Conservation (phyloP, 768 basidiomycete species). For the Trametes cubensis region DNA sequence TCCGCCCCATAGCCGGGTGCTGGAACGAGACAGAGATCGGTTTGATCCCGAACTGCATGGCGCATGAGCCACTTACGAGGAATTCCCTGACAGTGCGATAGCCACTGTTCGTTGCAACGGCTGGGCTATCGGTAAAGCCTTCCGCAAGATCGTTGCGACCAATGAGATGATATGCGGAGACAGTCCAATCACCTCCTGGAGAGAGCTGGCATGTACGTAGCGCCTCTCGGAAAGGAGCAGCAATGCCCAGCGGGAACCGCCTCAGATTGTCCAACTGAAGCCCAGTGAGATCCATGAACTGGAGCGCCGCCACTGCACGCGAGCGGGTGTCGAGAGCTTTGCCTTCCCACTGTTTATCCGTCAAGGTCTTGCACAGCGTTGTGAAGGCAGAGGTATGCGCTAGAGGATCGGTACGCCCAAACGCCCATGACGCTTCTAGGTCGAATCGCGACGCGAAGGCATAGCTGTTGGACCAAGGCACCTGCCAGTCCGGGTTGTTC, state of each 20-base stretch:
- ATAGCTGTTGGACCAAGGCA: slow-evolving; percentile 44
- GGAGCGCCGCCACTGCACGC: slow-evolving; percentile 68
- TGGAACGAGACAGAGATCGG: slow-evolving; percentile 32
- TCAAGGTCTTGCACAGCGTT: slow-evolving; percentile 57
- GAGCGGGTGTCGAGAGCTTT: slow-evolving; percentile 54
- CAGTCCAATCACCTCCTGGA: slow-evolving; percentile 74
- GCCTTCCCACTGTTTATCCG: slow-evolving; percentile 43
- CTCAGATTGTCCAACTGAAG: slow-evolving; percentile 53
- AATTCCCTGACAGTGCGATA: slow-evolving; percentile 61
- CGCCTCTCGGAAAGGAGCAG: slow-evolving; percentile 82
- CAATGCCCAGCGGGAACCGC: slow-evolving; percentile 66
- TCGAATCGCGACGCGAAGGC: slow-evolving; percentile 53
- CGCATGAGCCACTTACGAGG: slow-evolving; percentile 44
- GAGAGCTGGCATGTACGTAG: slow-evolving; percentile 80
- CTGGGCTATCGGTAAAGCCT: slow-evolving; percentile 51
- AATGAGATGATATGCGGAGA: slow-evolving; percentile 67
- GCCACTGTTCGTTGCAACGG: slow-evolving; percentile 51
- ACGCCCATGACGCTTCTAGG: slow-evolving; percentile 57
- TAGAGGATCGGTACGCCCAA: slow-evolving; percentile 64
- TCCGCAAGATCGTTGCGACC: slow-evolving; percentile 77
- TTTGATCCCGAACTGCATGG: slow-evolving; percentile 9
- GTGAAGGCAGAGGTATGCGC: slow-evolving; percentile 51
- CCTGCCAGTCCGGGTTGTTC: slow-evolving; percentile 70
- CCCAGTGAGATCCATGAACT: slow-evolving; percentile 52
- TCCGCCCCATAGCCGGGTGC: slow-evolving; percentile 53